These are phyloP conservation scores for Coemansia pectinata DNA, from an alignment of 192 early-diverging fungal species.

Conservation along the genomic window DNA sequence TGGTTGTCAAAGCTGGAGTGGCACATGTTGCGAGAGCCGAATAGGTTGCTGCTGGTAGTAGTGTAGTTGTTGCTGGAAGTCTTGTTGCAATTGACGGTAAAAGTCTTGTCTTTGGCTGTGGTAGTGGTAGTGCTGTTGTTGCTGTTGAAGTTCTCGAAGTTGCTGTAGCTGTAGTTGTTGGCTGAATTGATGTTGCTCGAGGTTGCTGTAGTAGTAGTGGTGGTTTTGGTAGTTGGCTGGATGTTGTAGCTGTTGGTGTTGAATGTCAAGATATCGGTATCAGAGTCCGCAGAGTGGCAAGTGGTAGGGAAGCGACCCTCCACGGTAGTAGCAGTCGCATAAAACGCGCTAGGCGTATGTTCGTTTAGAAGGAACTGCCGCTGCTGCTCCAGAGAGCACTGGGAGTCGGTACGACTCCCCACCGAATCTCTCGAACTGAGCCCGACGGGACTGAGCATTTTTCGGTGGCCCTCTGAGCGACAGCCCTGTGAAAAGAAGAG, in stretches of 20 bases:
- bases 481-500: conserved; percentile 56
- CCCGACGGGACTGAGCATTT: background rate
- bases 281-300: conserved; percentile 36
- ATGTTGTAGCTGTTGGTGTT: conserved; percentile 8
- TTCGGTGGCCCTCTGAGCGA: conserved; percentile 46
- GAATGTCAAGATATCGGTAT: conserved; percentile 38
- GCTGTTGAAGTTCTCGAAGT: conserved; percentile 9
- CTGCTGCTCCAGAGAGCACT: conserved; percentile 4
- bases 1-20: background rate
- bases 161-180: background rate
- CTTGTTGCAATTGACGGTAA: background rate
- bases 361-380: conserved; percentile 19
- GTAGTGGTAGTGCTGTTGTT: background rate
- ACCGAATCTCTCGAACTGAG: conserved; percentile 5
- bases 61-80: background rate
- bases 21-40: conserved; percentile 1
- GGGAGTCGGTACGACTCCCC: background rate
- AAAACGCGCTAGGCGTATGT: conserved; percentile 20
- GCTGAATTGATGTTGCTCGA: conserved; percentile 8
- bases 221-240: conserved; percentile 1
- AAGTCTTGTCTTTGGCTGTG: background rate
- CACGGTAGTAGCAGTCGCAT: conserved; percentile 21
- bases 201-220: background rate
- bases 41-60: background rate
- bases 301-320: background rate